Percentiles rank a stretch among this genome's conserved stretches.
phyloP scores from a whole-genome alignment of 73 alveolate species.

The Halteria grandinella region DNA sequence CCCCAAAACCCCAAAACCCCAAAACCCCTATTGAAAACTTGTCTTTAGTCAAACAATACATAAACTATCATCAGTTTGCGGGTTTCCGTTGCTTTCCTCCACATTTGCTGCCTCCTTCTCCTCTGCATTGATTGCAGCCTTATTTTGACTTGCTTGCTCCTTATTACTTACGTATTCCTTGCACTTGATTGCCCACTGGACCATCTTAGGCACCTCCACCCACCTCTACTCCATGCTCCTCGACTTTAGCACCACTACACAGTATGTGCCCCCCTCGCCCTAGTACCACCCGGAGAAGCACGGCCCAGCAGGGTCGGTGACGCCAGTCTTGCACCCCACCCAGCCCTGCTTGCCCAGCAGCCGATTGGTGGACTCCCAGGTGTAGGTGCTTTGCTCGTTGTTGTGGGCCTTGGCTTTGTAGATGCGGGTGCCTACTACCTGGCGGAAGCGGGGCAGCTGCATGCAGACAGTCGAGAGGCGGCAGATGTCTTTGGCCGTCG shows the following conservation, averaged over 20 bases:
- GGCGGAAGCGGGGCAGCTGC: conserved; percentile 45
- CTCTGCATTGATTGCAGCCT: no score
- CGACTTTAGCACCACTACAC: conserved; percentile 24
- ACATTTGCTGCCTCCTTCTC: no score
- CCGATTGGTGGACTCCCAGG: conserved; percentile 48
- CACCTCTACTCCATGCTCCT: conserved; percentile 46
- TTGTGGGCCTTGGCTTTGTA: background rate
- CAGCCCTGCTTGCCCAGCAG: conserved; percentile 19
- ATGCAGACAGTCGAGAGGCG: conserved; percentile 42
- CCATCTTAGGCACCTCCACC: conserved; percentile 43
- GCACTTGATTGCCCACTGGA: conserved; percentile 56
- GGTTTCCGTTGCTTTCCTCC: no score
- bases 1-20: no score
- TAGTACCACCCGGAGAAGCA: conserved; percentile 53
- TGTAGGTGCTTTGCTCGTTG: conserved; percentile 4
- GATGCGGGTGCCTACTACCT: conserved; percentile 22
- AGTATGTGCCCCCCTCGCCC: background rate
- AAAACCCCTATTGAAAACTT: no score
- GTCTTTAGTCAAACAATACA: no score
- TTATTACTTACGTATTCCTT: no score
- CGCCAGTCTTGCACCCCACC: conserved; percentile 51
- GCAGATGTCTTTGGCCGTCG: conserved; percentile 68
- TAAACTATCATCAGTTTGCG: no score
- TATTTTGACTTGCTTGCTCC: no score
- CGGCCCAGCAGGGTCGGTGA: conserved; percentile 62